Evolutionary conservation across 345 rosid genomes (phyloP), one percentile per base, ranked within the genome.

Genomic region (Abelmoschus esculentus): DNA sequence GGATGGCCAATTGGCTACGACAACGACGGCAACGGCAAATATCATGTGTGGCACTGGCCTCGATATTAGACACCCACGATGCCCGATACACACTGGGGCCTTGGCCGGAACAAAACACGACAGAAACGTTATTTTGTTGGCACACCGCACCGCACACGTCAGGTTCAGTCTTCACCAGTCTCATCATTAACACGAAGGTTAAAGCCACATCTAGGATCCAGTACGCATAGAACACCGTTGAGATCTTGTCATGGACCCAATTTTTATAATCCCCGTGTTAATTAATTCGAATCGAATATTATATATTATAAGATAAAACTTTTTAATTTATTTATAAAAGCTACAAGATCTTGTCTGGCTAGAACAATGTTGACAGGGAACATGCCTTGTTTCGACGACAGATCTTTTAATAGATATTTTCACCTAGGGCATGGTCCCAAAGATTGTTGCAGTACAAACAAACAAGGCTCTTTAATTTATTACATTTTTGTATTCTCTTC

Each of bases 361-460:
- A 34, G 38, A 34, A 5, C 40, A 36, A 36, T 36, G 40, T 36
- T 36, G 40, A 36, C 40, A 10, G 2, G 47, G 29, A 1, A 19
- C 32, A 11, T 18, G 49, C 28, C 28, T 18, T 40, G 31, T 38
- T 62, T 36, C 50, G 38, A 18, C 14, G 5, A 17, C 3, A 28
- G 22, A 18, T 38, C 29, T 63, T 62, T 62, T 11, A 62, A 31
- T 60, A 29, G 64, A 60, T 62, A 38, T 62, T 62, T 62, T 62
- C 31, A 26, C 15, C 61, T 17, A 17, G 61, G 9, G 31, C 26
- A 11, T 56, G 61, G 61, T 26, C 61, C 14, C 15, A 26, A 56
- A 22, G 15, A 56, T 56, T 26, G 61, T 11, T 36, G 40, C 40
- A 56, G 3, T 15, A 26, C 61, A 56, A 26, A 10, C 3, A 10